A percentile compares a stretch with the other conserved stretches of the same genome.
These are phyloP conservation scores for Zymoseptoria brevis DNA, from an alignment of 2,329 filamentous ascomycete species.

Conservation along the genomic window DNA sequence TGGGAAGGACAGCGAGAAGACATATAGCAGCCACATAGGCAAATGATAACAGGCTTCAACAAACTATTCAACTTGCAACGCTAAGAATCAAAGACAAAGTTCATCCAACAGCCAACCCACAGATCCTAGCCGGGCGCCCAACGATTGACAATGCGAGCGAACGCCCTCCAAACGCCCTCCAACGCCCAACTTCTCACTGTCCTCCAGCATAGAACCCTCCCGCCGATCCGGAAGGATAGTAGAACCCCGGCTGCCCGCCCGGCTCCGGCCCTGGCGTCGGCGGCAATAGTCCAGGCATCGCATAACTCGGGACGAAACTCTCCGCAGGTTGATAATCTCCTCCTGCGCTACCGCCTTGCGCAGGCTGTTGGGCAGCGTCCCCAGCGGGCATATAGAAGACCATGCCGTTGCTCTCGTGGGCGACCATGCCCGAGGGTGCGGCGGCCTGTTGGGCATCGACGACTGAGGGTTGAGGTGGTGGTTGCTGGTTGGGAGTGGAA, in stretches of 20 bases:
- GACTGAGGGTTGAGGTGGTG: conserved; percentile 16
- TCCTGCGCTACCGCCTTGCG: conserved; percentile 12
- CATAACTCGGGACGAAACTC: conserved; percentile 28
- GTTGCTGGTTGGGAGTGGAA: conserved; percentile 27
- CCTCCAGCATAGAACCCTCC: neutral
- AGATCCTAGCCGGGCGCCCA: neutral
- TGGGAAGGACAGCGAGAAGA: neutral
- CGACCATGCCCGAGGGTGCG: conserved; percentile 51
- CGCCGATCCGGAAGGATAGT: conserved; percentile 12
- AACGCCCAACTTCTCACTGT: neutral
- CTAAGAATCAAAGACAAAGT: neutral
- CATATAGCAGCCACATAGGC: neutral
- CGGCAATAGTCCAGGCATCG: conserved; percentile 26
- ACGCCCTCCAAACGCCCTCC: neutral
- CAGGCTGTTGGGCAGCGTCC: conserved; percentile 20
- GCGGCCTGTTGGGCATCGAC: conserved; percentile 5
- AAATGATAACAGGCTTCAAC: neutral
- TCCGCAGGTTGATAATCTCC: conserved; percentile 26
- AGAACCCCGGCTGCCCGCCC: conserved; percentile 7
- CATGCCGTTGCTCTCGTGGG: conserved; percentile 90
- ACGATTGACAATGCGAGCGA: neutral
- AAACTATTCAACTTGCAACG: neutral
- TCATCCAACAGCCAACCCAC: neutral
- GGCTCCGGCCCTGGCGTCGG: conserved; percentile 20
- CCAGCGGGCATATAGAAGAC: conserved; percentile 65